phyloP scores from a whole-genome alignment of 345 rosid genomes.

The Eucalyptus cloeziana region DNA sequence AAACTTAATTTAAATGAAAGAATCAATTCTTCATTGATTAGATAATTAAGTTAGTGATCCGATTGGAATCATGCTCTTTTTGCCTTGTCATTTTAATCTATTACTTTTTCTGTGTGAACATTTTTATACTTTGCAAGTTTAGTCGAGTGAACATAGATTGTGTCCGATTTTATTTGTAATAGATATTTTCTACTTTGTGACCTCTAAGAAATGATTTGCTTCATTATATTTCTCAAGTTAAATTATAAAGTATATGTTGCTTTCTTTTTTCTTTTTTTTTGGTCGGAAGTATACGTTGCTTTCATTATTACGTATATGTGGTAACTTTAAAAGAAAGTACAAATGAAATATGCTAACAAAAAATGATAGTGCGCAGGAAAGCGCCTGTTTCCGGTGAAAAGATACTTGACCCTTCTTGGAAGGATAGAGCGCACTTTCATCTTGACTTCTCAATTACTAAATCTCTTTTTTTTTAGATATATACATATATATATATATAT shows the following conservation, averaged over 20 bases:
- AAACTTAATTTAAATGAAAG: neutral
- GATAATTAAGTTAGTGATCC: neutral
- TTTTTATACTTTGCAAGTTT: neutral
- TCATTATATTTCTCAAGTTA: neutral
- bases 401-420: neutral
- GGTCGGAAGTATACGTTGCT: neutral
- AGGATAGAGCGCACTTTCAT: neutral
- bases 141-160: neutral
- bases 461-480: no score
- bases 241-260: neutral
- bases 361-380: neutral
- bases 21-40: neutral
- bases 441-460: neutral
- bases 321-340: neutral
- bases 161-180: neutral
- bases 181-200: neutral
- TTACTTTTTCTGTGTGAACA: neutral
- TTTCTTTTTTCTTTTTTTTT: no score
- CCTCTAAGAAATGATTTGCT: neutral
- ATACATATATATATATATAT: no score
- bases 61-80: neutral
- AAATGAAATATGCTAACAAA: neutral
- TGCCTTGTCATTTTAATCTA: neutral
- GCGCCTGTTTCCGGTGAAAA: neutral
- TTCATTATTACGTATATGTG: neutral